Evolutionary conservation across 2,329 filamentous ascomycete species (phyloP), one percentile per base, ranked within the genome.

Genomic region (Arthrobotrys sphaeroides): DNA sequence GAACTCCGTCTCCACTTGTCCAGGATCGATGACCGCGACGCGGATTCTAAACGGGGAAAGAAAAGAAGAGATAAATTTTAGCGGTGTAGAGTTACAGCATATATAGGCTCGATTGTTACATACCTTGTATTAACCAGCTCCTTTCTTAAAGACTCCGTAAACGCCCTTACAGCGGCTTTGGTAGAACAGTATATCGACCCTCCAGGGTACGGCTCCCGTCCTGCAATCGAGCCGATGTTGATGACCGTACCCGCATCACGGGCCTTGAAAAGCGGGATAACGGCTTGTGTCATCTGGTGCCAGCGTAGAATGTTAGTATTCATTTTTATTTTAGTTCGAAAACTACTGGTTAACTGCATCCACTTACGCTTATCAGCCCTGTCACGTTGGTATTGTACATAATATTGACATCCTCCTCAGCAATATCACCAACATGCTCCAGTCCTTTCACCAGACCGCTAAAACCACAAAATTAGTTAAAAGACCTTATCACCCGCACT

Each of bases 371-470:
- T 85, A 99, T 95, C 33, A 99, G 86, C 26, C 95, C 95, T 1
- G 91, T 95, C 61, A 98, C 94, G 82, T 99, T 99, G 72, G 95
- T 98, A 51, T 88, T 84, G 81, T 97, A 92, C 93, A 98, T 97
- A 82, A 90, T 81, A 80, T 91, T 86, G 80, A 97, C 91, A 84
- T 99, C 94, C 72, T 90, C 89, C 80, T 91, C 87, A 13, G 86
- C 87, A 81, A 99, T 97, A 42, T 92, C 88, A 16, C 94, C 94
- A 0, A 93, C 93, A 81, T 91, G 89, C 57, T 92, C 94, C 10
- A 97, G 88, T 78, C 93, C 94, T 83, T 91, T 94, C 76, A 97
- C 94, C 18, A 97, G 87, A 43, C 94, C 94, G 53, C 92, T 95
- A 78, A 47, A 26, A 7, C n/a, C n/a, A n/a, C 60, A 40, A 26